Evolutionary conservation across 1,139 yeast genomes (phyloP).

Genomic region (Suhomyces bokatorum): DNA sequence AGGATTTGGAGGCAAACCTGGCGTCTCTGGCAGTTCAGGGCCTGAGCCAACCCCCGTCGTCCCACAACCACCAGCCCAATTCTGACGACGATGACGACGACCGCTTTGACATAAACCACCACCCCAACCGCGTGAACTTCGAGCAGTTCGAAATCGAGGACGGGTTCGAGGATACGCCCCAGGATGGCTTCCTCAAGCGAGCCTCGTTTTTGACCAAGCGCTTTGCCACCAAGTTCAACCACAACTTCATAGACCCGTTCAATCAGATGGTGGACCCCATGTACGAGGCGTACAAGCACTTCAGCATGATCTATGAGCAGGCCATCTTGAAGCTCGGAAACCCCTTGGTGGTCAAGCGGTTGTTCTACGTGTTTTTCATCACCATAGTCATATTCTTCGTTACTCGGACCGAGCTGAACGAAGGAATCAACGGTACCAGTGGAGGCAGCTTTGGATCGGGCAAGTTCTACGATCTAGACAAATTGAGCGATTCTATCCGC

Average conservation of each 20-base stretch:
- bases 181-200: slow-evolving; percentile 28
- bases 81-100: slow-evolving; percentile 10
- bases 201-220: slow-evolving; percentile 35
- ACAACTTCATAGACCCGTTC: slow-evolving; percentile 53
- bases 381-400: slow-evolving; percentile 43
- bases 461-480: slow-evolving; percentile 60
- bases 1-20: slow-evolving; percentile 18
- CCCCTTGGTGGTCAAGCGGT: slow-evolving; percentile 78
- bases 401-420: slow-evolving; percentile 49
- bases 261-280: slow-evolving; percentile 66
- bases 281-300: slow-evolving; percentile 53
- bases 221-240: slow-evolving; percentile 41
- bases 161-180: slow-evolving; percentile 17
- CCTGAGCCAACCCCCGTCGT: background rate
- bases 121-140: slow-evolving; percentile 8
- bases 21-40: background rate
- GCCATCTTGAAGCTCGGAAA: slow-evolving; percentile 70
- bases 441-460: slow-evolving; percentile 54
- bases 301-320: slow-evolving; percentile 53
- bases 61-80: background rate
- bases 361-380: slow-evolving; percentile 67
- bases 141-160: slow-evolving; percentile 44
- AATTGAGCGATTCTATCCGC: slow-evolving; percentile 49
- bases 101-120: slow-evolving; percentile 7
- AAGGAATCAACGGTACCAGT: slow-evolving; percentile 43